Conservation (phyloP, 257 asterid species). For the Solanum stenotomum region DNA sequence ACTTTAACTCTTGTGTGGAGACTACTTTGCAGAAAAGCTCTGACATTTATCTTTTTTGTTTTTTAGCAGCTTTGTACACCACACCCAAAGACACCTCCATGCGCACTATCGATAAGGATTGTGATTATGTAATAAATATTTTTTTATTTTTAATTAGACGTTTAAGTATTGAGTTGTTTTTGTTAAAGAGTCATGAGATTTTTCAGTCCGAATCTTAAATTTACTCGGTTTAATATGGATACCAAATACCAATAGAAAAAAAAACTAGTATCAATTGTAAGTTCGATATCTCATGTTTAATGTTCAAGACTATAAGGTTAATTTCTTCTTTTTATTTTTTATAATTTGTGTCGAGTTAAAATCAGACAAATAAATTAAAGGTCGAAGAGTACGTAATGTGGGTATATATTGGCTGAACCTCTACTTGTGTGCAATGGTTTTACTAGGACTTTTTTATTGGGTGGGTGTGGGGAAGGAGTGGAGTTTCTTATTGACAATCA, state of each 20-base stretch:
- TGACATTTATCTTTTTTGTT: not conserved
- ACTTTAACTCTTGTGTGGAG: not conserved
- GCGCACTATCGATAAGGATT: not conserved
- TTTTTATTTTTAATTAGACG: too few relatives aligned
- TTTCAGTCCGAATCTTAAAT: too few relatives aligned
- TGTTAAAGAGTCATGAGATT: too few relatives aligned
- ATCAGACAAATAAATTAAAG: too few relatives aligned
- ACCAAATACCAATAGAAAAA: too few relatives aligned
- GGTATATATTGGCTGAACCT: not conserved
- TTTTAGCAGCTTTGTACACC: not conserved
- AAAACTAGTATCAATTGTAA: too few relatives aligned
- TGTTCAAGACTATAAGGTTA: too few relatives aligned
- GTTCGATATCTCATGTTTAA: not conserved
- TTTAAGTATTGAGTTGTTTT: accelerated
- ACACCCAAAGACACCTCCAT: not conserved
- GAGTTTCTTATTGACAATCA: not conserved
- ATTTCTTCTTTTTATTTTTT: too few relatives aligned
- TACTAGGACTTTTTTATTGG: not conserved
- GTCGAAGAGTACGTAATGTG: accelerated
- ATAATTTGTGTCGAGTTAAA: too few relatives aligned
- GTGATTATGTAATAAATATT: too few relatives aligned
- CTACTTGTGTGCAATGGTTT: not conserved
- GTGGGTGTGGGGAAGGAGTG: not conserved
- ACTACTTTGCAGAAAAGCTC: not conserved
- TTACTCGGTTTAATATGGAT: too few relatives aligned